Percentiles rank a stretch among this genome's conserved stretches.
phyloP scores from a whole-genome alignment of 108 stramenopile genomes.

The Pseudonitzschia pungens region DNA sequence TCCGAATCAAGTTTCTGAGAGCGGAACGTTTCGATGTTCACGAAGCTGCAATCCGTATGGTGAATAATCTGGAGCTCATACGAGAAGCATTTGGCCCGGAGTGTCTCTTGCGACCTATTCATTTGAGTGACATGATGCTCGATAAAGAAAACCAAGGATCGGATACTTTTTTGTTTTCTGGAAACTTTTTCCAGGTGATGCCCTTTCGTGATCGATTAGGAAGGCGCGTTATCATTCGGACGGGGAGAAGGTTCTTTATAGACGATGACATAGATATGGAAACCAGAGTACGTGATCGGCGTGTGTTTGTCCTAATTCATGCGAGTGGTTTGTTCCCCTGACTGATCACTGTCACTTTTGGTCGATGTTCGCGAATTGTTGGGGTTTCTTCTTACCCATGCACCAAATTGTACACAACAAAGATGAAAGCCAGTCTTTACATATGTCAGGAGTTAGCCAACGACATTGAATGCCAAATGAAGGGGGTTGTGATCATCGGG shows the following conservation, averaged over 20 bases:
- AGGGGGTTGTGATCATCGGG: not conserved
- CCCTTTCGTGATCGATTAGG: not conserved
- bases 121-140: not conserved
- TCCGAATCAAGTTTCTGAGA: constrained; percentile 27
- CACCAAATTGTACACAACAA: not conserved
- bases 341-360: not conserved
- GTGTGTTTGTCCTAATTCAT: not conserved
- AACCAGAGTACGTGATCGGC: not conserved
- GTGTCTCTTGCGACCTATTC: not conserved
- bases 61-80: constrained; percentile 26
- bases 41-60: constrained; percentile 34
- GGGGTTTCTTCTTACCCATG: not conserved
- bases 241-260: not conserved
- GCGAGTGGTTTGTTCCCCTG: not conserved
- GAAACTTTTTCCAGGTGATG: not conserved
- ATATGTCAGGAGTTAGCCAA: not conserved
- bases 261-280: not conserved
- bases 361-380: too few relatives aligned
- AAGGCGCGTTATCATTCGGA: not conserved
- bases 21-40: constrained; percentile 25
- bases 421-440: not conserved
- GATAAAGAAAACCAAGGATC: not conserved
- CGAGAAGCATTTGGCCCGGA: constrained; percentile 19
- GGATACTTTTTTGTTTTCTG: constrained; percentile 1
- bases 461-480: constrained; percentile 6